Percentiles rank a stretch among this genome's conserved stretches.
phyloP scores from a whole-genome alignment of 164 flowering plant genomes.

The Amborella trichopoda region DNA sequence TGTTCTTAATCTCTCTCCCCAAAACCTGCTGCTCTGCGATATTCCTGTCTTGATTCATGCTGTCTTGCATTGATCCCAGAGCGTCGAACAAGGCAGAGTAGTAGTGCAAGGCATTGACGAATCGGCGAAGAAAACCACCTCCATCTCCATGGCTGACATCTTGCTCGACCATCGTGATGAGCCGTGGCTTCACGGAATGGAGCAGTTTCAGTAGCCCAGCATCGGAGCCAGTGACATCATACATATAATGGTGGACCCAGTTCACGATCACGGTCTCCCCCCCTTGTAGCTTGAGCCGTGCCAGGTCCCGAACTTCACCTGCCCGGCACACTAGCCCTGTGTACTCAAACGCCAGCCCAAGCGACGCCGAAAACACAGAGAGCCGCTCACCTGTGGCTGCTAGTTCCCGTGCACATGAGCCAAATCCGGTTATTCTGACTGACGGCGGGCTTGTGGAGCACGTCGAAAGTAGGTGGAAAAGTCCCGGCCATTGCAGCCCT shows the following conservation, averaged over 20 bases:
- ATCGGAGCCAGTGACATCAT: conserved; percentile 78
- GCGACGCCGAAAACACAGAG: conserved; percentile 68
- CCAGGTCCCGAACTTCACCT: conserved; percentile 36
- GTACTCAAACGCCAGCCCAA: conserved; percentile 72
- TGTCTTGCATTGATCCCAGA: conserved; percentile 55
- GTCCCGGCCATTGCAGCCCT: conserved; percentile 96
- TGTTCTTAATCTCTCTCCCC: conserved; percentile 77
- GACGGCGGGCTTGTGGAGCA: conserved; percentile 41
- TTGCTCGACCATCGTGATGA: conserved; percentile 76
- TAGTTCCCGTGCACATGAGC: conserved; percentile 47
- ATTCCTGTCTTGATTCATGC: conserved; percentile 48
- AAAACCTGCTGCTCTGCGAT: conserved; percentile 77
- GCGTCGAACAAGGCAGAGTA: conserved; percentile 95
- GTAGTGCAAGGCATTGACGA: conserved; percentile 84
- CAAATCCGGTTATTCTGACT: conserved; percentile 72
- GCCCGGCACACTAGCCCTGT: conserved; percentile 54
- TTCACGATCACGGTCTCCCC: conserved; percentile 57
- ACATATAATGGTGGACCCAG: conserved; percentile 85
- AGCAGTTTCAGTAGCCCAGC: conserved; percentile 38
- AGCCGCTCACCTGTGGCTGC: conserved; percentile 67
- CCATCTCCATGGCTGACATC: conserved; percentile 65
- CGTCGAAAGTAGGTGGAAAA: conserved; percentile 83
- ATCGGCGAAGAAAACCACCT: conserved; percentile 60
- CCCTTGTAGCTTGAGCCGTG: conserved; percentile 27
- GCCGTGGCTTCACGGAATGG: conserved; percentile 34